Evolutionary conservation across 106 monocot genomes (phyloP).

Genomic region (Dioscorea alata): DNA sequence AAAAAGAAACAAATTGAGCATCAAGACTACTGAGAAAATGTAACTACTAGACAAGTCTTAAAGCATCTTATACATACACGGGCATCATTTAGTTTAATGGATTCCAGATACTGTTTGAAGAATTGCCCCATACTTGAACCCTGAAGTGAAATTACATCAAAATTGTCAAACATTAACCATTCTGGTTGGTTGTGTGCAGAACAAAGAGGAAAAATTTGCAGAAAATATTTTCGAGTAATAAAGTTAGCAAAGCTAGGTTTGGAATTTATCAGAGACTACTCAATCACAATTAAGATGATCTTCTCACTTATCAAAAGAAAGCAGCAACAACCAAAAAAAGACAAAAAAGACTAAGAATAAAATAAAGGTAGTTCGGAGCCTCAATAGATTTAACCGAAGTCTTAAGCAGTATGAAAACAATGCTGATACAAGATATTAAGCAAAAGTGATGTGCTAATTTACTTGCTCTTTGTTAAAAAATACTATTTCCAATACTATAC

Average conservation of each 20-base stretch:
- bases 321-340: background rate
- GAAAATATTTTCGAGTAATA: background rate
- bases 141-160: conserved; percentile 27
- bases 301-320: background rate
- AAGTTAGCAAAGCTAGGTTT: background rate
- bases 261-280: background rate
- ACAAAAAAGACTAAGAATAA: background rate
- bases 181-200: background rate
- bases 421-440: background rate
- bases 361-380: background rate
- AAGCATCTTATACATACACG: conserved; percentile 38
- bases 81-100: conserved; percentile 89
- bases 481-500: too few species aligned
- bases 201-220: background rate
- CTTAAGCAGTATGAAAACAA: background rate
- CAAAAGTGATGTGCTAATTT: background rate
- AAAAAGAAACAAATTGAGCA: conserved; percentile 7
- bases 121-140: conserved; percentile 99
- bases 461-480: too few species aligned
- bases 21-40: conserved; percentile 1
- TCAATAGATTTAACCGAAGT: background rate
- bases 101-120: conserved; percentile 73
- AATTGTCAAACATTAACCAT: background rate
- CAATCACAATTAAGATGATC: background rate
- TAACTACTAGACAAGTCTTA: background rate